Evolutionary conservation across 2,329 filamentous ascomycete species (phyloP), one percentile per base, ranked within the genome.

Genomic region (Teratosphaeria nubilosa): DNA sequence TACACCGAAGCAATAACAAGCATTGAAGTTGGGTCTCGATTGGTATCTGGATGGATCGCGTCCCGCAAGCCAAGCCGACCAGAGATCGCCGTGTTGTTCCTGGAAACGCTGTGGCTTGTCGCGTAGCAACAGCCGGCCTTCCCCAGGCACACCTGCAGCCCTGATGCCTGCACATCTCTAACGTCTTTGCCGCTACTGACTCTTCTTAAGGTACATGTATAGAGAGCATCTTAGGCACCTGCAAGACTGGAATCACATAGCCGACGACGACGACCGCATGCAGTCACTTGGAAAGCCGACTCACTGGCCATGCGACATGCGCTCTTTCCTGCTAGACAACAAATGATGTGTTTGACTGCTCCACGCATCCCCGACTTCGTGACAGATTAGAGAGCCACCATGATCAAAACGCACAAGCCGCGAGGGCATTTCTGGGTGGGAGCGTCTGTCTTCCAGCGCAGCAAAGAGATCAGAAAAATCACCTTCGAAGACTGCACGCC

Each of bases 401-500:
- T 69, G 67, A 67, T 68, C 56, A 62, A 65, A 27, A 68, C 65
- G 20, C 67, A 70, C 57, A 58, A 63, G 58, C 66, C 67, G 10
- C 61, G 62, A 45, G 69, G 69, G 34, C 63, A 68, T 54, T 54
- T 62, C 50, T 70, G 67, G 69, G 68, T 59, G 24, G 64, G 65
- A 52, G 58, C 68, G 24, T 67, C 68, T 25, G 60, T 59, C 27
- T 71, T 70, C 55, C 69, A 70, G 59, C 63, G 66, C 56, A 68
- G 62, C 41, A 53, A 62, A 53, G 59, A 65, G 37, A 68, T 68
- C 54, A 64, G 67, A 20, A 57, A 66, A 32, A 62, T 71, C 45
- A 51, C 53, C 30, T 64, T 61, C 37, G 63, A 66, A 24, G 64
- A 68, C 25, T 65, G 59, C 54, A 57, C 58, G 37, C 45, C 60